These are phyloP conservation scores for Tephrocybe sp. DNA, from an alignment of 768 basidiomycete species.

Conservation along the genomic window DNA sequence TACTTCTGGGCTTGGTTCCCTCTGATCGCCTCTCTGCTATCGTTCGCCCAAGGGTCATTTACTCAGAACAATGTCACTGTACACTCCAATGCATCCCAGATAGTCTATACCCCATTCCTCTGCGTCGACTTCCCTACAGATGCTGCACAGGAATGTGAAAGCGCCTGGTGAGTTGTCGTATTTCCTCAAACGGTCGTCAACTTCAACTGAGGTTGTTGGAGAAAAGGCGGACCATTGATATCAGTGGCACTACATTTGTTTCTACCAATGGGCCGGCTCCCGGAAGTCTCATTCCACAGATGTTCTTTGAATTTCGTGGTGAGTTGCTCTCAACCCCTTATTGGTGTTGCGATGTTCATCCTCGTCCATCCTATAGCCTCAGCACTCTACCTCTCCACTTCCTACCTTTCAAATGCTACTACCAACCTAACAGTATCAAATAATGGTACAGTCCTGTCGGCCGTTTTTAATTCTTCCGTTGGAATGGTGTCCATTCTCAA, in stretches of 20 bases:
- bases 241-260: slow-evolving; percentile 24
- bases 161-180: slow-evolving; percentile 41
- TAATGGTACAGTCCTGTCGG: slow-evolving; percentile 29
- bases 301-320: slow-evolving; percentile 61
- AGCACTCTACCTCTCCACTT: slow-evolving; percentile 41
- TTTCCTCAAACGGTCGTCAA: neutral
- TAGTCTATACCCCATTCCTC: slow-evolving; percentile 49
- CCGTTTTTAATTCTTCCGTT: slow-evolving; percentile 41
- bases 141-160: slow-evolving; percentile 32
- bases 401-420: slow-evolving; percentile 47
- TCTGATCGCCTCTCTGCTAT: slow-evolving; percentile 8
- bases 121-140: slow-evolving; percentile 32
- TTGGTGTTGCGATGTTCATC: neutral
- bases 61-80: slow-evolving; percentile 37
- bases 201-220: slow-evolving; percentile 4
- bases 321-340: slow-evolving; percentile 6
- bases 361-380: slow-evolving; percentile 34
- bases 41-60: slow-evolving; percentile 8
- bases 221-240: slow-evolving; percentile 15
- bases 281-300: slow-evolving; percentile 49
- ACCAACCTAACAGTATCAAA: slow-evolving; percentile 52
- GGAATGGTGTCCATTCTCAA: slow-evolving; percentile 37
- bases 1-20: slow-evolving; percentile 10
- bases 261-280: slow-evolving; percentile 45
- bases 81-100: slow-evolving; percentile 34